phyloP scores from a whole-genome alignment of 192 early-diverging fungal species.

The Physocladia obscura region DNA sequence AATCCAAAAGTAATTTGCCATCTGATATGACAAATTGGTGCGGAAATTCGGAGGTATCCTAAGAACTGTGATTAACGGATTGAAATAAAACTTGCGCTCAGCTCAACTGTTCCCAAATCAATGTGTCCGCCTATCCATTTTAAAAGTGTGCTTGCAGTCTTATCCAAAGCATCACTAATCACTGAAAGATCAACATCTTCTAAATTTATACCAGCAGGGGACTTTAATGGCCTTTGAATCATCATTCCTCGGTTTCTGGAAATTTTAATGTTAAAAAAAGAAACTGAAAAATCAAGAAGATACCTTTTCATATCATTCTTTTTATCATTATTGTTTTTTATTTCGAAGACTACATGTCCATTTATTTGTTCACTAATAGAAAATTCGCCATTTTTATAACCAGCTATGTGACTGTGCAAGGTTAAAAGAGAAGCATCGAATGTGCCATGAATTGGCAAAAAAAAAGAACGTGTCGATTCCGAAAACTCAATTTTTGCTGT shows the following conservation, averaged over 20 bases:
- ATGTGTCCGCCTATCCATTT: slow-evolving; percentile 50
- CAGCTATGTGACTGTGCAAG: slow-evolving; percentile 33
- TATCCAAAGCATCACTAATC: slow-evolving; percentile 20
- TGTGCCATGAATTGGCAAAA: slow-evolving; percentile 50
- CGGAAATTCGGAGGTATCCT: slow-evolving; percentile 34
- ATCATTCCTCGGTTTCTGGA: slow-evolving; percentile 34
- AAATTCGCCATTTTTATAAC: background rate
- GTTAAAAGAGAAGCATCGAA: slow-evolving; percentile 38
- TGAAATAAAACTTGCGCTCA: background rate
- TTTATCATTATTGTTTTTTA: slow-evolving; percentile 3
- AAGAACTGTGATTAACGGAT: background rate
- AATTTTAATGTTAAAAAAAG: background rate
- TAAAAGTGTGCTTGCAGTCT: slow-evolving; percentile 30
- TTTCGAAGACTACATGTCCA: slow-evolving; percentile 20
- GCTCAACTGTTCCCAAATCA: background rate
- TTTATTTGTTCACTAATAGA: background rate
- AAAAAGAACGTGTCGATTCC: slow-evolving; percentile 35
- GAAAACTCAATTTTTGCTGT: slow-evolving; percentile 44
- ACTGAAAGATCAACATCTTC: slow-evolving; percentile 21
- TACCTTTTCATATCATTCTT: slow-evolving; percentile 29
- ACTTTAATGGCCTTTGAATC: slow-evolving; percentile 28
- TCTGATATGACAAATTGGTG: slow-evolving; percentile 11
- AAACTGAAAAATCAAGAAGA: slow-evolving; percentile 5
- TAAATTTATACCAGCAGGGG: slow-evolving; percentile 44
- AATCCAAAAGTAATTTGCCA: slow-evolving; percentile 34